Percentiles rank a stretch among this genome's conserved stretches.
These are phyloP conservation scores for Emergomyces pasteurianus DNA, from an alignment of 2,329 filamentous ascomycete genomes.

Conservation along the genomic window DNA sequence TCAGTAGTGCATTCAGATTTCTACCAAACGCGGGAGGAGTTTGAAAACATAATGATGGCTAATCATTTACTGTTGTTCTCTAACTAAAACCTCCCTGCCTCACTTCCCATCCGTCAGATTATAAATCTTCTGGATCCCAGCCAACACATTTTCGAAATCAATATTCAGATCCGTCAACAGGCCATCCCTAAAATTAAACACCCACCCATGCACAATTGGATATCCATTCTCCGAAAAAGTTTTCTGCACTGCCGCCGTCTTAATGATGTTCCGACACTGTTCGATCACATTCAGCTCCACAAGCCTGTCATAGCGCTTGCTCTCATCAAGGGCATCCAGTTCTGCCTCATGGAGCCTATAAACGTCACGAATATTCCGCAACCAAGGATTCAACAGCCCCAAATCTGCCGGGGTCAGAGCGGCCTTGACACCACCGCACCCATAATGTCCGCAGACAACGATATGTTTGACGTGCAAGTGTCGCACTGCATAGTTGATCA, in stretches of 20 bases:
- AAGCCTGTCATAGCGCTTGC: slow-evolving; percentile 16
- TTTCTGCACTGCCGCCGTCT: slow-evolving; percentile 46
- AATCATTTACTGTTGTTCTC: neutral
- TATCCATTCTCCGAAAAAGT: slow-evolving; percentile 51
- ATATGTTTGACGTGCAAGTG: slow-evolving; percentile 50
- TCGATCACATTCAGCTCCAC: slow-evolving; percentile 22
- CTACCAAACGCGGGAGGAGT: neutral
- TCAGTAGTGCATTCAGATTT: neutral
- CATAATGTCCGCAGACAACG: slow-evolving; percentile 57
- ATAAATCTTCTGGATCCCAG: slow-evolving; percentile 53
- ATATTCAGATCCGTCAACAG: slow-evolving; percentile 54
- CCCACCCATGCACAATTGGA: slow-evolving; percentile 62
- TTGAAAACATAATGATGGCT: neutral
- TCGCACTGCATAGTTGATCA: slow-evolving; percentile 22
- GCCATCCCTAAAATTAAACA: slow-evolving; percentile 58
- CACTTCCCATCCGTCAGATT: slow-evolving; percentile 29
- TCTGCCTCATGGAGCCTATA: slow-evolving; percentile 60
- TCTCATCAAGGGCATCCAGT: slow-evolving; percentile 34
- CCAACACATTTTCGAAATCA: slow-evolving; percentile 46
- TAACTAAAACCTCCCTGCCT: neutral
- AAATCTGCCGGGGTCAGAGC: slow-evolving; percentile 54
- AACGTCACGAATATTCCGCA: slow-evolving; percentile 62
- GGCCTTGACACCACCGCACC: slow-evolving; percentile 55
- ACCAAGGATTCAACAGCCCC: slow-evolving; percentile 61
- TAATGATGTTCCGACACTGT: slow-evolving; percentile 20